Base-by-base conservation (phyloP, 495 filamentous ascomycete species). In the Penicillium soppii region DNA sequence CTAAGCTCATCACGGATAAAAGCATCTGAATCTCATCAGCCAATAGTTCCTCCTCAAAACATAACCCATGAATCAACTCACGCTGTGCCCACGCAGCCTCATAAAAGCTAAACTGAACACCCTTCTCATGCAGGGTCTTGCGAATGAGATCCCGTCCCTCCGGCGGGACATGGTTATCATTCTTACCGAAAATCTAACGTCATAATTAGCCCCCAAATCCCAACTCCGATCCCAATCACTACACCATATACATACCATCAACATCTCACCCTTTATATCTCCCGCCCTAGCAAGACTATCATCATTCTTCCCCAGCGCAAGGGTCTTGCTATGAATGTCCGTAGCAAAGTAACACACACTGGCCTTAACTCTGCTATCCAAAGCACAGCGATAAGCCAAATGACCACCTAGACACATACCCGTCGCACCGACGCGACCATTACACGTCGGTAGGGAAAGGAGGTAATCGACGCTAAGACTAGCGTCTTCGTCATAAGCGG, bases 321-420 rank as follows among this genome's bases (percentile, higher is more conserved):
- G 75, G 4, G 83, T 90, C 43, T 81, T 79, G 41, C 72, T 78
- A 71, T 96, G 92, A 29, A 96, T 80, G 72, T 97, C 92, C 6
- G 92, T 97, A 1, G 89, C 92, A 71, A 97, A 96, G 71, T 94
- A 97, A 56, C 88, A 86, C 22, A 95, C 87, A 20, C 83, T 79
- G 22, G 89, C 89, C 36, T 77, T 81, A 42, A 96, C 80, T 21
- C 91, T 78, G 19, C 77, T 77, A 64, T 96, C 89, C 42, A 96
- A 74, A 47, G 85, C 89, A 60, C 88, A 90, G 43, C 92, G 82
- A 57, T 90, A 88, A 33, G 92, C 87, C 19, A 96, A 79, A 67
- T 97, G 92, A 4, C 92, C 92, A 44, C 92, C 92, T 3, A 97
- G 83, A 67, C 92, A 96, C 92, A 97, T 97, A 26, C 92, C 92